A percentile compares a stretch with the other conserved stretches of the same genome.
These are phyloP conservation scores for Pogostemon cablin DNA, from an alignment of 257 asterid genomes.

Conservation along the genomic window DNA sequence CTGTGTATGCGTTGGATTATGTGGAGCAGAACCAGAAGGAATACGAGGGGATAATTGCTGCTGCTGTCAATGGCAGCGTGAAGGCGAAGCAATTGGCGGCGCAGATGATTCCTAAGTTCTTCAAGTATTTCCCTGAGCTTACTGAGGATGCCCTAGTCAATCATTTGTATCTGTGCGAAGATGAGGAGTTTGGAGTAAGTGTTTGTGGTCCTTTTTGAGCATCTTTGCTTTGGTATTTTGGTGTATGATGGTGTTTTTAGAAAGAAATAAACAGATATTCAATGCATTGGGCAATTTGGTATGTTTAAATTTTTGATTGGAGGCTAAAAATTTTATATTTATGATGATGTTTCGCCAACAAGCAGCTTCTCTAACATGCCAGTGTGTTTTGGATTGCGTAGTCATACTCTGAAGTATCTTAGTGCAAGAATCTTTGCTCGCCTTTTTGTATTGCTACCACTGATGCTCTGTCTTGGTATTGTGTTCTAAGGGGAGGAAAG, in stretches of 20 bases:
- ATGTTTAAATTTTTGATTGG: not conserved
- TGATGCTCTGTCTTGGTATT: not conserved
- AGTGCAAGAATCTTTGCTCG: not conserved
- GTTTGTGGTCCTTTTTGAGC: not conserved
- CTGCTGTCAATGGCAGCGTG: conserved; percentile 80
- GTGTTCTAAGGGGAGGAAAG: not conserved
- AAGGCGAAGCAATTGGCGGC: conserved; percentile 96
- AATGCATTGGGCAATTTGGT: not conserved
- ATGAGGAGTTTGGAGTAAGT: conserved; percentile 84
- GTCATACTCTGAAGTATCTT: not conserved
- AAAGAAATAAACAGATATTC: not conserved
- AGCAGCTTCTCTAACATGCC: not conserved
- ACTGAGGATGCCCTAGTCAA: conserved; percentile 84
- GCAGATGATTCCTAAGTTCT: conserved; percentile 86
- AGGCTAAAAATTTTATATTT: not conserved
- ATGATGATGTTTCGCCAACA: not conserved
- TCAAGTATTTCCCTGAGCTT: conserved; percentile 76
- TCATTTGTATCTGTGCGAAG: conserved; percentile 75
- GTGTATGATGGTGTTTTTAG: not conserved
- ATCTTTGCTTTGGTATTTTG: conserved; percentile 6
- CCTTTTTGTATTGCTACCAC: not conserved
- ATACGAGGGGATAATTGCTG: conserved; percentile 81
- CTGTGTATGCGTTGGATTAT: conserved; percentile 7
- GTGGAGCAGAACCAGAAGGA: conserved; percentile 62
- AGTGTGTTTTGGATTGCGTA: not conserved